A percentile compares a stretch with the other conserved stretches of the same genome.
Conservation (phyloP, 352 stramenopile species). For the Phytophthora crassamura region DNA sequence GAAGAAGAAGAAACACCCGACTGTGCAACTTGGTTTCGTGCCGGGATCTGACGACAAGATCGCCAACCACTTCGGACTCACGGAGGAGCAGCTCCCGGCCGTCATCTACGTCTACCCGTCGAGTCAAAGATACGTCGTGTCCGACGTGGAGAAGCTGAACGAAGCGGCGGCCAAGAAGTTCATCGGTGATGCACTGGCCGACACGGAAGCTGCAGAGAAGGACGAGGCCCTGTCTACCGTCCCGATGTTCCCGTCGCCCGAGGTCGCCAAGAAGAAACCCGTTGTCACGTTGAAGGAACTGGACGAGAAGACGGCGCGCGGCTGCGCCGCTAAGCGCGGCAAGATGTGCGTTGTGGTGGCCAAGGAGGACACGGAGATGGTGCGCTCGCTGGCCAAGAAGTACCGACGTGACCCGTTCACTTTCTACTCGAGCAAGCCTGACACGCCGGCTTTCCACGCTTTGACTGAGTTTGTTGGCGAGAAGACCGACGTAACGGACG, state of each 20-base stretch:
- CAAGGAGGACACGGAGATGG: constrained; percentile 40
- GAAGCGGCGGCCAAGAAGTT: constrained; percentile 68
- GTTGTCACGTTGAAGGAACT: constrained; percentile 53
- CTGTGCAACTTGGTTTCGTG: constrained; percentile 67
- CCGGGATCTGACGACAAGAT: constrained; percentile 73
- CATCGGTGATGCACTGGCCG: constrained; percentile 49
- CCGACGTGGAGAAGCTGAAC: constrained; percentile 43
- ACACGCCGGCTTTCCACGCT: constrained; percentile 44
- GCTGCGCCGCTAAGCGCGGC: constrained; percentile 54
- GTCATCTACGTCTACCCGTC: constrained; percentile 67
- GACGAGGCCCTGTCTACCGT: constrained; percentile 44
- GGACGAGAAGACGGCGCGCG: constrained; percentile 38
- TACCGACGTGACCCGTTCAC: constrained; percentile 79
- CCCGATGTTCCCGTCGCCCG: constrained; percentile 67
- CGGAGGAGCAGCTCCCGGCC: constrained; percentile 55
- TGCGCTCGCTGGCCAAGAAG: constrained; percentile 76
- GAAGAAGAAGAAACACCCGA: constrained; percentile 67
- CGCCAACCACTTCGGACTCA: constrained; percentile 66
- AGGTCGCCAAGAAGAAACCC: constrained; percentile 80
- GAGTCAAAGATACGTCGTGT: constrained; percentile 53
- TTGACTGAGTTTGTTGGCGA: constrained; percentile 48
- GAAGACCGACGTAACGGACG: constrained; percentile 24
- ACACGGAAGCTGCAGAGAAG: constrained; percentile 39
- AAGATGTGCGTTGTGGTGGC: constrained; percentile 84
- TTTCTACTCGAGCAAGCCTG: constrained; percentile 56